Evolutionary conservation across 78 protist genomes (phyloP).

Genomic region (Tieghemostelium lacteum): DNA sequence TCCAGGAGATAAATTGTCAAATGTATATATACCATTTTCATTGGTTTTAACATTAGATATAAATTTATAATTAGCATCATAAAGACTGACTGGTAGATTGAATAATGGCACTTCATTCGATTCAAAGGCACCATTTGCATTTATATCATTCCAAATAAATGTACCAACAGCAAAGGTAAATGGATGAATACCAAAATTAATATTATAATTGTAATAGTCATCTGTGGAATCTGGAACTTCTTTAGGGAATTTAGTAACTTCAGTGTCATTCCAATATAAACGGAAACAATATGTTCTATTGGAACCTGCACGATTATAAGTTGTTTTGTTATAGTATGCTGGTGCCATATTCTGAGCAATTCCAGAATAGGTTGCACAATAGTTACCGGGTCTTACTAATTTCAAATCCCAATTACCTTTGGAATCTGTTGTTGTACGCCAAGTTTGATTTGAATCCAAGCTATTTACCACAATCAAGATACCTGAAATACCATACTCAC

Average conservation of each 20-base stretch:
- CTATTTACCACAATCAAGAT: background rate
- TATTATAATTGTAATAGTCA: background rate
- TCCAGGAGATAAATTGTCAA: slow-evolving; percentile 8
- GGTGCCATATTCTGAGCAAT: background rate
- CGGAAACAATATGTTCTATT: background rate
- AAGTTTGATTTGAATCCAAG: too few species aligned
- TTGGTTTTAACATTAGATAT: background rate
- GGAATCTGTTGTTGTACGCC: background rate
- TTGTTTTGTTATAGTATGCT: background rate
- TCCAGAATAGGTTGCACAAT: too few species aligned
- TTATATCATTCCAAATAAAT: slow-evolving; percentile 14
- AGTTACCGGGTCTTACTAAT: slow-evolving; percentile 24
- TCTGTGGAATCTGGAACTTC: slow-evolving; percentile 6
- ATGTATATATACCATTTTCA: slow-evolving; percentile 26
- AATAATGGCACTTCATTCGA: slow-evolving; percentile 21
- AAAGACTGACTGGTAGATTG: background rate
- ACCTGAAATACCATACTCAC: background rate
- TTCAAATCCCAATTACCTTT: slow-evolving; percentile 27
- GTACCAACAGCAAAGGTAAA: slow-evolving; percentile 24
- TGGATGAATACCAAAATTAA: slow-evolving; percentile 23
- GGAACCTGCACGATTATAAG: background rate
- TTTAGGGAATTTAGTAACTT: background rate
- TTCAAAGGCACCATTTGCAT: slow-evolving; percentile 42
- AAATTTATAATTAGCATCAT: background rate
- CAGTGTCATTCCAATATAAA: background rate